Evolutionary conservation across 768 basidiomycete genomes (phyloP), one percentile per base, ranked within the genome.

Genomic region (Phaeolepiota aurea): DNA sequence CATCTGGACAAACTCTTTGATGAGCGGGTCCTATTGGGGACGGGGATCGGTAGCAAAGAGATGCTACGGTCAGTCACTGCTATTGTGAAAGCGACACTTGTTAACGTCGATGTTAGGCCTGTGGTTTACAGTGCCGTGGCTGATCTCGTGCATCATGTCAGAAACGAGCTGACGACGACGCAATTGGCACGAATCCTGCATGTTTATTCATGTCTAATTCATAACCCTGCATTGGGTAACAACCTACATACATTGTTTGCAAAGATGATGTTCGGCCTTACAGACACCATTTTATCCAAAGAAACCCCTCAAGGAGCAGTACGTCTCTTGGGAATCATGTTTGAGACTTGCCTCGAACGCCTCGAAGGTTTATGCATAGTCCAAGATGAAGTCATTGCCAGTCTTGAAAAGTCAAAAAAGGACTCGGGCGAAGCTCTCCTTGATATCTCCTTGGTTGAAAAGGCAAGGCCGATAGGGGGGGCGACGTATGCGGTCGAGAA

Each of bases 121-220:
- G 74, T 79, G 30, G 85, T 87, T 2, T 93, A 91, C 61, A 83
- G 81, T 44, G 84, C 88, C 35, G 77, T 94, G 4, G 91, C 91
- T 21, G 96, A 99, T 60, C 73, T 97, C 9, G 82, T 96, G 41
- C 92, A 97, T 54, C 90, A 96, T 54, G 74, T 93, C 43, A 84
- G 90, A 38, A 70, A 67, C 33, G 92, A 97, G 14, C 75, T 98
- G 28, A 77, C 79, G 2, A 68, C 82, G 3, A 59, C 74, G 5
- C 92, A 94, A 52, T 66, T 97, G 14, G 69, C 77, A 3, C 76
- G 77, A 13, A 77, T 94, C 42, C 79, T 91, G 18, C 79, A 85
- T 50, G 77, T 87, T 40, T 96, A 88, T 57, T 87, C 91, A 1
- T 79, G 82, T 37, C 79, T 89, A 54, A 76, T 96, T 37, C 94